These are phyloP conservation scores for Teratosphaeria nubilosa DNA, from an alignment of 2,329 filamentous ascomycete species.

Conservation along the genomic window DNA sequence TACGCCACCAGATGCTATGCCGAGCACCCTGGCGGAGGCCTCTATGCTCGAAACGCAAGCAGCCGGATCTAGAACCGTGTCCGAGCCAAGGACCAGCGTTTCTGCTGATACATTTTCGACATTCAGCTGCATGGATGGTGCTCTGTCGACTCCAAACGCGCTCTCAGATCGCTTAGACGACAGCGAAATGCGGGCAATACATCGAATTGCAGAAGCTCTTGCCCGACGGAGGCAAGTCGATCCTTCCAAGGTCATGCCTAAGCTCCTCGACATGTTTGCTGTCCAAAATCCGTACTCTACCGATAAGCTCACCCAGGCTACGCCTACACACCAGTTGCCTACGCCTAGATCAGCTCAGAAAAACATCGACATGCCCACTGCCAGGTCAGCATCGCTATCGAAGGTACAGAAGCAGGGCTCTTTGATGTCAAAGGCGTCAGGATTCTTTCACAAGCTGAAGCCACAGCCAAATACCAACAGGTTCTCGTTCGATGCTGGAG, in stretches of 20 bases:
- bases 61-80: not conserved
- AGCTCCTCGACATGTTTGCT: conserved; percentile 25
- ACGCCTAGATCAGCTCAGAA: not conserved
- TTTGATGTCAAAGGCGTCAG: conserved; percentile 22
- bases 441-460: conserved; percentile 20
- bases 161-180: not conserved
- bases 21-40: conserved; percentile 14
- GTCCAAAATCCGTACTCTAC: not conserved
- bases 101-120: conserved; percentile 24
- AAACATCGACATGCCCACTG: not conserved
- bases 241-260: conserved; percentile 21
- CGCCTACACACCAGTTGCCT: not conserved
- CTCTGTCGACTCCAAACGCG: conserved; percentile 21
- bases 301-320: not conserved
- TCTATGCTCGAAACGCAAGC: conserved; percentile 14
- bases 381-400: not conserved
- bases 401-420: conserved; percentile 10
- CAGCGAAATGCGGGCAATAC: conserved; percentile 24
- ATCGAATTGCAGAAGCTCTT: conserved; percentile 25
- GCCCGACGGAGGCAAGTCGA: conserved; percentile 28
- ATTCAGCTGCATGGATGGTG: conserved; percentile 26
- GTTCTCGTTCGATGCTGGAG: conserved; percentile 36
- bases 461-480: conserved; percentile 21
- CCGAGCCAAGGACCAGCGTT: conserved; percentile 7
- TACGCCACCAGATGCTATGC: conserved; percentile 19